Evolutionary conservation across 257 asterid genomes (phyloP).

Genomic region (Nicotiana paniculata): DNA sequence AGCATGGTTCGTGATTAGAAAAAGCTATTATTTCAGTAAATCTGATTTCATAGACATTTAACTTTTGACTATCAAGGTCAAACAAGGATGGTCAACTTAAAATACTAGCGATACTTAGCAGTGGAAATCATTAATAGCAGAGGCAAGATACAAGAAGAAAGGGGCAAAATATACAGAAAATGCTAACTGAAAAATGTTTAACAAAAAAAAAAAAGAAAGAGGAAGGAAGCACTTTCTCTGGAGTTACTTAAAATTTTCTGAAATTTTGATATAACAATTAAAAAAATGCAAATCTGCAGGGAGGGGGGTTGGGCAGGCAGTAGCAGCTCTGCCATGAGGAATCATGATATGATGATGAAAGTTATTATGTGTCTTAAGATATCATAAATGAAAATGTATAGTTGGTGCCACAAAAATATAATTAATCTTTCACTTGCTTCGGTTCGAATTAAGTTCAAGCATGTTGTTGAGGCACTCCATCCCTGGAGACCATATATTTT

Average conservation of each 20-base stretch:
- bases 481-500: neutral
- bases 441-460: neutral
- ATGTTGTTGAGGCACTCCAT: neutral
- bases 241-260: neutral
- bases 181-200: neutral
- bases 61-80: neutral
- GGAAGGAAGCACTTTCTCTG: neutral
- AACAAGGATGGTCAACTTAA: neutral
- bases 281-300: neutral
- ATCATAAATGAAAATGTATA: neutral
- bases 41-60: neutral
- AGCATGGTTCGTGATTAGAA: no score
- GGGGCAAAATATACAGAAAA: neutral
- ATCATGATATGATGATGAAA: neutral
- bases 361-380: neutral
- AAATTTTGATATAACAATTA: neutral
- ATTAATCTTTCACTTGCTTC: neutral
- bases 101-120: neutral
- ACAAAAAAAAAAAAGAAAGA: neutral
- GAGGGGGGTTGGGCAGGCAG: neutral
- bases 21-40: neutral
- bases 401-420: neutral
- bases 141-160: neutral
- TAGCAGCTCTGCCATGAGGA: neutral
- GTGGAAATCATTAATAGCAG: neutral